Evolutionary conservation across 148 eudicot genomes (phyloP).

Genomic region (Rhododendron kiyosumense): DNA sequence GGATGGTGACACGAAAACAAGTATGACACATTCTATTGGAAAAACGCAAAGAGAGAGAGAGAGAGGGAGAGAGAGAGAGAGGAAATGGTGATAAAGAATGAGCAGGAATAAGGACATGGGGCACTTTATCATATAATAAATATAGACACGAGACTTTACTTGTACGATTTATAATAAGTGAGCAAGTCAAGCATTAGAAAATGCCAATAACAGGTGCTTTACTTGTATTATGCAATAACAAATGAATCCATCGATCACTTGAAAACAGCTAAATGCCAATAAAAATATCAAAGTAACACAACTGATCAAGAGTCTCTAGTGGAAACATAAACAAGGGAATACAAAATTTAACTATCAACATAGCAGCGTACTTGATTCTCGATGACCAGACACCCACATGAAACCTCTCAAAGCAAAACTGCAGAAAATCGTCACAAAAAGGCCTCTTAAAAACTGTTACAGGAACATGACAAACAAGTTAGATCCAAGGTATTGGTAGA

Average conservation of each 20-base stretch:
- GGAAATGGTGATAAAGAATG: not conserved
- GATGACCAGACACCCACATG: conserved; percentile 87
- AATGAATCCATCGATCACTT: not conserved
- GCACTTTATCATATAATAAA: not conserved
- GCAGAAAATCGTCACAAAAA: conserved; percentile 66
- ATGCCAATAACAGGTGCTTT: not conserved
- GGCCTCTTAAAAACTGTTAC: conserved; percentile 80
- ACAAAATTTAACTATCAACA: not conserved
- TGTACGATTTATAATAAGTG: not conserved
- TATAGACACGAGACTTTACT: not conserved
- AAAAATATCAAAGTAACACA: not conserved
- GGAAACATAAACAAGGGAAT: not conserved
- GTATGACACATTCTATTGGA: not conserved
- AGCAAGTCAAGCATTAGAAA: not conserved
- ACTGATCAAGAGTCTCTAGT: not conserved
- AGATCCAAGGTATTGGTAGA: not conserved
- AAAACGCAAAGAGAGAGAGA: not conserved
- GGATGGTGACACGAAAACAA: not conserved
- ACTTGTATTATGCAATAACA: not conserved
- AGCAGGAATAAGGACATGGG: not conserved
- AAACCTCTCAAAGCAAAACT: conserved; percentile 74
- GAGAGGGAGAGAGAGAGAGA: not conserved
- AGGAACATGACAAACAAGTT: conserved; percentile 16
- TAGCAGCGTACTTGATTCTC: conserved; percentile 49
- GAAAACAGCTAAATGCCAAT: not conserved